Base-by-base conservation (phyloP, 371 early-diverging fungal genomes). In the Coemansia sp. region DNA sequence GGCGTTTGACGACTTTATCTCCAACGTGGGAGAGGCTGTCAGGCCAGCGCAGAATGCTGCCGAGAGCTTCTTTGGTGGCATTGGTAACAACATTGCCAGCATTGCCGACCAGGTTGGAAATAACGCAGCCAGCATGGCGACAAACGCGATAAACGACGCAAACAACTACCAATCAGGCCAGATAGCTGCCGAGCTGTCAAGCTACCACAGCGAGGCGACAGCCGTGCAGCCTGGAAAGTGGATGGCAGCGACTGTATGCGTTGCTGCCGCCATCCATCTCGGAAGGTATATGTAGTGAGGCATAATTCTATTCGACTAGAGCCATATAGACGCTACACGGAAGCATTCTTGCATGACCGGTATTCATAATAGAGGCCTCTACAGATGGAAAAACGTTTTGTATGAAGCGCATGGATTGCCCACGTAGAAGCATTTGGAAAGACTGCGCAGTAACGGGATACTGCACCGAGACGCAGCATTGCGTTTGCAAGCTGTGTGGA, bases 151-250 rank as follows among this genome's bases (percentile, higher is more conserved):
- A 5, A 42, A 39, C 34, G 42, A 49, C 9, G 49, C 61, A 1
- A 67, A 61, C 39, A 49, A 48, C 50, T 20, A 57, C 55, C 62
- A 66, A 33, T 49, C 57, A 14, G 54, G 35, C 54, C 47, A 61
- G 45, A 61, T 70, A 20, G 31, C 57, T 5, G 34, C 55, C 1
- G 61, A 70, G 34, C 61, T 70, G 35, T 66, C 70, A n/a, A 61
- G 54, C 49, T 70, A 61, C 30, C 57, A 70, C 39, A 70, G 38
- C 47, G 14, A 2, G 35, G 45, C 45, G 20, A 34, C 6, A 11
- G 2, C n/a, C 34, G 26, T 31, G 33, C 5, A 26, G 34, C 7
- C 16, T 6, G 35, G 51, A 1, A 20, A 47, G 33, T 51, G 51
- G 51, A 14, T 51, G 51, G 51, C 51, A 33, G 35, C 33, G 35